Conservation (phyloP, 2,329 filamentous ascomycete species). For the Phaeophleospora eucalypticola region DNA sequence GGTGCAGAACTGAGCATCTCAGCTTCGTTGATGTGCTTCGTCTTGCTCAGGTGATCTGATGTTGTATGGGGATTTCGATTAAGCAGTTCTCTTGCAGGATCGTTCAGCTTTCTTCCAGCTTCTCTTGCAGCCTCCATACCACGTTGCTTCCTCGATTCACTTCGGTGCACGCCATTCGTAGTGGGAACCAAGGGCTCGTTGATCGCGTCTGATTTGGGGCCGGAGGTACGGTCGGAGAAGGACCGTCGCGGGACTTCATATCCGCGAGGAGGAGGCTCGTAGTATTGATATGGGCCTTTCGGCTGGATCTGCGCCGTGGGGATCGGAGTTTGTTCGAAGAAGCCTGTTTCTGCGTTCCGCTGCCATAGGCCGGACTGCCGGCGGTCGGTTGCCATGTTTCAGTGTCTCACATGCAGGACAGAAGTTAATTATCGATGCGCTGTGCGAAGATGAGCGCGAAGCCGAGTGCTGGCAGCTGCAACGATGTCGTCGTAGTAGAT, state of each 20-base stretch:
- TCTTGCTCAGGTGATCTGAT: slow-evolving; percentile 8
- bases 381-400: slow-evolving; percentile 24
- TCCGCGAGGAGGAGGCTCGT: slow-evolving; percentile 23
- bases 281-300: slow-evolving; percentile 30
- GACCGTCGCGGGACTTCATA: slow-evolving; percentile 19
- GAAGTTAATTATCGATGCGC: no score
- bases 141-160: slow-evolving; percentile 14
- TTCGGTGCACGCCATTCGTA: slow-evolving; percentile 11
- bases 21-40: slow-evolving; percentile 14
- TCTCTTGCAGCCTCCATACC: slow-evolving; percentile 9
- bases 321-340: slow-evolving; percentile 20
- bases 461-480: not conserved
- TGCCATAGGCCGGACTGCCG: slow-evolving; percentile 31
- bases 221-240: slow-evolving; percentile 27
- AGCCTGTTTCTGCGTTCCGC: slow-evolving; percentile 22
- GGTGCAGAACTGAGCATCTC: slow-evolving; percentile 9
- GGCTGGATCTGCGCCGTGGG: slow-evolving; percentile 11
- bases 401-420: no score
- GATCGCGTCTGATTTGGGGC: not conserved
- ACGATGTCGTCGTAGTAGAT: no score
- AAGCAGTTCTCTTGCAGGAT: slow-evolving; percentile 9
- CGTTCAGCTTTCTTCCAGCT: not conserved
- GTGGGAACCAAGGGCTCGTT: slow-evolving; percentile 4
- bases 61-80: slow-evolving; percentile 7
- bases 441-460: not conserved